Evolutionary conservation across 345 rosid species (phyloP).

Genomic region (Draba incana): DNA sequence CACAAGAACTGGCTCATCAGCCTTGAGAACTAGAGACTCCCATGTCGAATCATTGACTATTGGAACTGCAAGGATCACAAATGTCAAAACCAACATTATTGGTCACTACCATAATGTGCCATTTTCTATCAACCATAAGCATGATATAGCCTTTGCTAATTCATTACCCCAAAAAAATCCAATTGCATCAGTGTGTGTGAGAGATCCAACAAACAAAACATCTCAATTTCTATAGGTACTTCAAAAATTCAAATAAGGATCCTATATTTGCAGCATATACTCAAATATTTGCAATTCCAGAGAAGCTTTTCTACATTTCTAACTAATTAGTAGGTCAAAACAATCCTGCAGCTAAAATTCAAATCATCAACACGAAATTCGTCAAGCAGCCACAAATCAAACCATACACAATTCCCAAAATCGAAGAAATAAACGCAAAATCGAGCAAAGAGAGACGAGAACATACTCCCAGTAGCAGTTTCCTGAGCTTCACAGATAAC

Average conservation of each 20-base stretch:
- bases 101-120: neutral
- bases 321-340: neutral
- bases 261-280: neutral
- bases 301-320: neutral
- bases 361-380: neutral
- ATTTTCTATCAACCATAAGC: no score
- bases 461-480: slow-evolving; percentile 52
- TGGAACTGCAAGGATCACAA: slow-evolving; percentile 47
- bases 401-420: neutral
- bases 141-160: no score
- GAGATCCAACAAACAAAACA: neutral
- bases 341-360: neutral
- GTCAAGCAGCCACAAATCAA: neutral
- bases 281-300: neutral
- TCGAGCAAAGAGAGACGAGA: slow-evolving; percentile 17
- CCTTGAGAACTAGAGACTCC: slow-evolving; percentile 57
- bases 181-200: neutral
- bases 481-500: slow-evolving; percentile 64
- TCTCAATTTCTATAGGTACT: slow-evolving; percentile 15
- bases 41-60: slow-evolving; percentile 54
- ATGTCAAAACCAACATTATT: neutral
- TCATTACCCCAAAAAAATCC: neutral
- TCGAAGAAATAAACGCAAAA: neutral
- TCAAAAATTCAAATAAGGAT: neutral
- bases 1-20: slow-evolving; percentile 64